Conservation (phyloP, 1,139 yeast genomes). For the Yamadazyma dushanensis region DNA sequence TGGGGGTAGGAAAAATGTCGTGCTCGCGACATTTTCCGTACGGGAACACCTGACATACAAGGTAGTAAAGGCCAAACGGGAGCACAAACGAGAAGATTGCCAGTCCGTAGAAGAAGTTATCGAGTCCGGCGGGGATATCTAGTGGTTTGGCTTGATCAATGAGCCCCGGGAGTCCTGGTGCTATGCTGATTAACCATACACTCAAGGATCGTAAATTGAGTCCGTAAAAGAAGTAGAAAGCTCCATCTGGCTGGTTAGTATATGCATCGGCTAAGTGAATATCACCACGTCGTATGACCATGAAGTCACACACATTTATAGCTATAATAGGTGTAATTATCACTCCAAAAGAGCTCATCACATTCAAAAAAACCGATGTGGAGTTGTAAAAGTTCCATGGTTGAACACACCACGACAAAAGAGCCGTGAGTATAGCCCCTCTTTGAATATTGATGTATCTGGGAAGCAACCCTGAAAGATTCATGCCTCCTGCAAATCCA, state of each 20-base stretch:
- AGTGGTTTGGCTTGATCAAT: constrained; percentile 1
- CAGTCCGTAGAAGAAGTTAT: constrained; percentile 13
- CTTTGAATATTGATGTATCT: constrained; percentile 29
- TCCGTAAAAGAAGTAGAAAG: constrained; percentile 28
- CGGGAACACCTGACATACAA: constrained; percentile 10
- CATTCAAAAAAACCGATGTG: constrained; percentile 17
- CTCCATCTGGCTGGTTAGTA: constrained; percentile 12
- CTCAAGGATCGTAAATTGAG: constrained; percentile 31
- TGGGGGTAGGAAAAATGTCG: constrained; percentile 22
- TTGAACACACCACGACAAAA: constrained; percentile 21
- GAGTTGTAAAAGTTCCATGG: constrained; percentile 22
- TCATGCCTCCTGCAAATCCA: constrained; percentile 30
- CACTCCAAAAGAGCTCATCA: constrained; percentile 16
- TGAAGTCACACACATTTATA: constrained; percentile 17
- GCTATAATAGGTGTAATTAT: constrained; percentile 20
- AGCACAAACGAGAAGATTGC: constrained; percentile 11
- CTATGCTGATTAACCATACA: constrained; percentile 24
- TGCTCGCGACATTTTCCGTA: constrained; percentile 3
- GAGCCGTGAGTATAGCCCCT: constrained; percentile 22
- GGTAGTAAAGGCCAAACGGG: constrained; percentile 11
- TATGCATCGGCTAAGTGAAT: constrained; percentile 17
- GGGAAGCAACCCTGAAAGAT: constrained; percentile 29
- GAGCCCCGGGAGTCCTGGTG: constrained; percentile 20
- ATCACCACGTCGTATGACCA: constrained; percentile 13
- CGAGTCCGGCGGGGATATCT: constrained; percentile 11